These are phyloP conservation scores for Lupinus albus DNA, from an alignment of 306 rosid genomes.

Conservation along the genomic window DNA sequence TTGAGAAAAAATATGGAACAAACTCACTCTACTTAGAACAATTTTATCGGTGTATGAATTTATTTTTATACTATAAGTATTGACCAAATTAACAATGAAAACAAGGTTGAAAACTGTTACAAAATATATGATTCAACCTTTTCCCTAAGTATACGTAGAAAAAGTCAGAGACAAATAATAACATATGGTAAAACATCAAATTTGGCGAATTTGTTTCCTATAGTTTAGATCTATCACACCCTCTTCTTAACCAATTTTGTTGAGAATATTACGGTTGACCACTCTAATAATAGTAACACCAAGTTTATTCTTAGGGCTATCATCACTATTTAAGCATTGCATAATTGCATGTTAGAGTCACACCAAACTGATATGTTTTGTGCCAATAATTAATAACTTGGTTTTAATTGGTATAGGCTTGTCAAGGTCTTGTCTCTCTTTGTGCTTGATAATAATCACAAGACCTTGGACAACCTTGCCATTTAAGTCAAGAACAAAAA, in stretches of 20 bases:
- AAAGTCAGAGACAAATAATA: neutral
- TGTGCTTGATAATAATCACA: neutral
- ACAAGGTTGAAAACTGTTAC: too few relatives aligned
- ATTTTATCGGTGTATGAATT: too few relatives aligned
- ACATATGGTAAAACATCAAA: neutral
- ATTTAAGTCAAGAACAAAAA: neutral
- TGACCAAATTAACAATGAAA: too few relatives aligned
- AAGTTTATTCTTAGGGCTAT: neutral
- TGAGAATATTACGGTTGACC: slow-evolving; percentile 36
- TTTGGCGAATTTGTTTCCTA: neutral
- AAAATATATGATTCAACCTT: too few relatives aligned
- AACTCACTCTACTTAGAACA: too few relatives aligned
- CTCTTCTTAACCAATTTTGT: neutral
- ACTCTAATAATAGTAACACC: slow-evolving; percentile 36
- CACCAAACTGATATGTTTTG: slow-evolving; percentile 16
- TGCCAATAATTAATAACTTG: neutral
- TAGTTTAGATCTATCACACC: neutral
- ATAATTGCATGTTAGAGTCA: neutral
- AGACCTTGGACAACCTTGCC: slow-evolving; percentile 44
- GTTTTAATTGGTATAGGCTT: slow-evolving; percentile 20
- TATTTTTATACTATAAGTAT: too few relatives aligned
- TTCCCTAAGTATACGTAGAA: neutral
- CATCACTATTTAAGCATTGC: slow-evolving; percentile 44
- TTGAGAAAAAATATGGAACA: too few relatives aligned
- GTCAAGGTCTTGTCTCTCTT: slow-evolving; percentile 38